Evolutionary conservation across 2,329 filamentous ascomycete genomes (phyloP), one percentile per base, ranked within the genome.

Genomic region (Ascochyta lentis): DNA sequence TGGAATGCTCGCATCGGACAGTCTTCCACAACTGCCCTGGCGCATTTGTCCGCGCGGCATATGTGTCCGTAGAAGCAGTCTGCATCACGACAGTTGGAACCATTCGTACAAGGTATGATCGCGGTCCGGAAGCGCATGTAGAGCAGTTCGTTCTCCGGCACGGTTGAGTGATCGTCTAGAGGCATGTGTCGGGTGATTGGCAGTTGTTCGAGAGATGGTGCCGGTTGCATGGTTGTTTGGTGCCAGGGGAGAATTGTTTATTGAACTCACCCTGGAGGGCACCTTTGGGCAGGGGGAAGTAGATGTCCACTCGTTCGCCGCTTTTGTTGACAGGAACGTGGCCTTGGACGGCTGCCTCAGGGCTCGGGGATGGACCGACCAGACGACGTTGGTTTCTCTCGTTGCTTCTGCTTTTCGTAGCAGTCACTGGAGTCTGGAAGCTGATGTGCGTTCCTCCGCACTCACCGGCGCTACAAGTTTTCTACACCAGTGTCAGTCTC

Each of bases 31-130:
- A 15, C 3, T 13, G 12, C 26, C n/a, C 6, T 8, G 2, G 3
- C 26, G n/a, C 34, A 46, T 10, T 35, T 40, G 27, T 9, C 7
- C 9, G 2, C 38, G 2, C 42, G 48, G 16, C 31, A 51, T 1
- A 44, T 13, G n/a, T 51, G 39, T 2, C 48, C 48, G 16, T 16
- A 44, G 4, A 23, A 6, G 4, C 48, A 51, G n/a, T 37, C 24
- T 1, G n/a, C 0, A 3, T 16, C 3, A 3, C 22, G 47, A 35
- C 38, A 49, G 8, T 15, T 1, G 4, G 37, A 13, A 0, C 47
- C 29, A 19, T 22, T 2, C 5, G 24, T 10, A 9, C 46, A 42
- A 16, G 47, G 19, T 2, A 19, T 26, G 3, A 9, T 12, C 9
- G 7, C 26, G 9, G 22, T 15, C 9, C 3, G 4, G n/a, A 5